Base-by-base conservation (phyloP, 176 grass and related monocot genomes). In the Carex kokanica region DNA sequence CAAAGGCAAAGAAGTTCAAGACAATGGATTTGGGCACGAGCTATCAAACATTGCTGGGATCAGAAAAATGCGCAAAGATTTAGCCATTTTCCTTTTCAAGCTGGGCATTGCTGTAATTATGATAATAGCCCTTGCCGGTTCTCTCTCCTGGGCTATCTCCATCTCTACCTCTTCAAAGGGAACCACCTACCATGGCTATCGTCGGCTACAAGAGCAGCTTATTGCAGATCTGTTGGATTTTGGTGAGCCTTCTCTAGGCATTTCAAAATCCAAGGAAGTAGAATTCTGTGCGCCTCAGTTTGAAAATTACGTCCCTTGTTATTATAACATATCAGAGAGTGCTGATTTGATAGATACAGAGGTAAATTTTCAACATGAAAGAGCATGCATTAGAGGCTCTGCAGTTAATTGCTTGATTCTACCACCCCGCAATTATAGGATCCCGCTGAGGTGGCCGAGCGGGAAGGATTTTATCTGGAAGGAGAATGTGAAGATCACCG, bases 401-500 rank as follows among this genome's bases (percentile, higher is more conserved):
- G 60, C 79, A 64, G 72, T 80, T 52, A 56, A 79, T 6, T 99
- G 96, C 83, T 89, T 99, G 61, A 85, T 99, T 81, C 75, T 92
- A 70, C 91, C 96, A 47, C 93, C 91, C 16, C 64, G 86, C 71
- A 93, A 83, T 64, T 99, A 99, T 81, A 85, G 93, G 70, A 95
- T 91, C 81, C 93, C 96, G 34, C 63, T 99, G 62, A 87, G 93
- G 16, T 99, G 96, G 96, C 96, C 96, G 9, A 95, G 91, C 78
- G 91, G 96, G 84, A 95, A 85, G 74, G 96, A 92, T 47, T 95
- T 99, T 79, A 93, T 99, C 43, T 99, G 96, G 96, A 99, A 99
- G 86, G 93, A 95, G 74, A 99, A 99, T 88, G 96, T 95, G 34
- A 88, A 92, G 89, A 93, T 99, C 84, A 93, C 88, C 83, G 93